Evolutionary conservation across 192 early-diverging fungal genomes (phyloP), one percentile per base, ranked within the genome.

Genomic region (Coemansia sp.): DNA sequence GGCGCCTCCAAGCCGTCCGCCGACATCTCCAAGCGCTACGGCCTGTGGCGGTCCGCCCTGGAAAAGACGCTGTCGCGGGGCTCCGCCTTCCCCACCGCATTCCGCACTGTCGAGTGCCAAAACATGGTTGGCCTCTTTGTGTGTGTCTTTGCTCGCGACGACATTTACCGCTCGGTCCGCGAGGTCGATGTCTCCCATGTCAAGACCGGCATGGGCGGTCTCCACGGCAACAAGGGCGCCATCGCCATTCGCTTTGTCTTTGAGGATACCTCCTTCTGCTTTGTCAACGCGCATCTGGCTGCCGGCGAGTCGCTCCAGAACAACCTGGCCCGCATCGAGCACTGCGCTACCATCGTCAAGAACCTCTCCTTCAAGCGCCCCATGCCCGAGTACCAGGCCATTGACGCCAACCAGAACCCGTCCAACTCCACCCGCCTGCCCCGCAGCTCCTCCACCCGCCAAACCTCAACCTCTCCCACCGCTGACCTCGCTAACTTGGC

Each of bases 211-310:
- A 67, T 92, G 49, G 84, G 88, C 69, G 87, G 88, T 13, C 64
- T 92, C 39, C 81, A 88, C 42, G 96, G 94, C 37, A 99, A 99
- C 78, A 99, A 99, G 77, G 96, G 96, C 23, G 91, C 83, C 10
- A 85, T 93, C 5, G 86, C 83, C 22, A 80, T 94, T 29, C 82
- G 96, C 21, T 72, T 99, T 30, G 79, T 85, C 14, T 79, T 88
- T 53, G 70, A 86, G 51, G 93, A 95, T 65, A 86, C 91, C 5
- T 92, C 89, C 39, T 42, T 95, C 13, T 88, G 88, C 54, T 88
- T 95, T 68, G 85, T 99, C 25, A 91, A 87, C 53, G 83, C 83
- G 11, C 96, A 99, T 64, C 74, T 99, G 38, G 96, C 96, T 3
- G 94, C 94, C 86, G 96, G 37, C 42, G 93, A 92, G 39, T 86